Conservation (phyloP, 108 stramenopile genomes). For the Fragilaria crotonensis region DNA sequence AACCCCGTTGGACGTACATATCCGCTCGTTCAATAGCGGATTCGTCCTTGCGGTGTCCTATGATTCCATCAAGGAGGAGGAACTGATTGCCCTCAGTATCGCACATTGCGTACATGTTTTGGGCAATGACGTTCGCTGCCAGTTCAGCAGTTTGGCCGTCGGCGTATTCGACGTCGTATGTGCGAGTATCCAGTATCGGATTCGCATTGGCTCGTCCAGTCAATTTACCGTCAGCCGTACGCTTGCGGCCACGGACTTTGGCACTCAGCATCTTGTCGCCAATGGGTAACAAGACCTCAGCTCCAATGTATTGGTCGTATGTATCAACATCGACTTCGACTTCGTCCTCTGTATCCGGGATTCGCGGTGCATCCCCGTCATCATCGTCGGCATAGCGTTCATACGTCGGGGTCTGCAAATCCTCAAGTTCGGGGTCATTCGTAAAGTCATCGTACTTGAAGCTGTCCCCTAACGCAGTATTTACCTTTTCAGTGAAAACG, state of each 20-base stretch:
- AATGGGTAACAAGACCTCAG: conserved; percentile 18
- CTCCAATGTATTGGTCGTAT: conserved; percentile 18
- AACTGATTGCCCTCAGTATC: no score
- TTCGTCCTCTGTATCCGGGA: conserved; percentile 9
- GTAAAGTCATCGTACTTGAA: no score
- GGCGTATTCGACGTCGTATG: no score
- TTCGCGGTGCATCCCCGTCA: not conserved
- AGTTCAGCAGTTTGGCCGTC: no score
- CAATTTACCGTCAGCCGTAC: conserved; percentile 22
- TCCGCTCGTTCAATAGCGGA: no score
- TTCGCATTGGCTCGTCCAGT: conserved; percentile 5
- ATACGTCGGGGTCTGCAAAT: no score
- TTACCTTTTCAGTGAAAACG: conserved; percentile 3
- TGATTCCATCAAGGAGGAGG: conserved; percentile 8
- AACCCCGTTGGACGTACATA: no score
- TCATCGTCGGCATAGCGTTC: no score
- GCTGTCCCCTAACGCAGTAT: no score
- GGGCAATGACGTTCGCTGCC: no score
- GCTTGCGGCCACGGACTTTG: conserved; percentile 21
- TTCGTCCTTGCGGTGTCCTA: conserved; percentile 17
- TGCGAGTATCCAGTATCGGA: conserved; percentile 16
- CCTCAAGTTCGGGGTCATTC: no score
- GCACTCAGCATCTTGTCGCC: conserved; percentile 12
- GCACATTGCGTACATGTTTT: no score
- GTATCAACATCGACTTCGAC: not conserved